A percentile compares a stretch with the other conserved stretches of the same genome.
phyloP scores from a whole-genome alignment of 2,329 filamentous ascomycete species.

The Stachybotrys chlorohalonatus region DNA sequence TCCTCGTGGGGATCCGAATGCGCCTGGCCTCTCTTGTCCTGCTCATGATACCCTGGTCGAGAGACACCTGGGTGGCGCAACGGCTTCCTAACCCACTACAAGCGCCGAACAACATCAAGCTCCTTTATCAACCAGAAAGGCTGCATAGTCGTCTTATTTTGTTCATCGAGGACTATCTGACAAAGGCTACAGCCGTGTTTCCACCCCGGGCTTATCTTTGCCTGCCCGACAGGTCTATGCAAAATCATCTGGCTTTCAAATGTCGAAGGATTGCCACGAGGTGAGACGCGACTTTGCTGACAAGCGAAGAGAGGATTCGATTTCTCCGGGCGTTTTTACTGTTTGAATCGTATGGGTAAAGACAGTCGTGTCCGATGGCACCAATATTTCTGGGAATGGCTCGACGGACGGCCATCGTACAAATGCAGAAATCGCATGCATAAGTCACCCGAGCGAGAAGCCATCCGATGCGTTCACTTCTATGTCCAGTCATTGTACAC shows the following conservation, averaged over 20 bases:
- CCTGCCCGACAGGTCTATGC: not conserved
- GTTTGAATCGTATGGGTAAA: slow-evolving; percentile 4
- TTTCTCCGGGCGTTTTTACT: slow-evolving; percentile 5
- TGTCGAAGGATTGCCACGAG: not conserved
- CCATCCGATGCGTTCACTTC: slow-evolving; percentile 3
- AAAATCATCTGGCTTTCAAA: slow-evolving; percentile 3
- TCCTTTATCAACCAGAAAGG: not conserved
- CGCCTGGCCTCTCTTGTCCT: not conserved
- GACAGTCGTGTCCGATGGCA: no score
- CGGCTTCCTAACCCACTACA: slow-evolving; percentile 4
- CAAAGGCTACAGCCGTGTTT: slow-evolving; percentile 6
- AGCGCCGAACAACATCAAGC: not conserved
- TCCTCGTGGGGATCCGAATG: not conserved
- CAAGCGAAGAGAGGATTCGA: slow-evolving; percentile 1
- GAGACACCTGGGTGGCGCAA: slow-evolving; percentile 2
- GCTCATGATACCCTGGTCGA: not conserved
- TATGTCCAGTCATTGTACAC: slow-evolving; percentile 6
- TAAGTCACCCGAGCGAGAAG: not conserved
- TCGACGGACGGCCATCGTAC: not conserved
- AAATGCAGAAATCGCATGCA: not conserved
- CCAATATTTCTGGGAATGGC: not conserved
- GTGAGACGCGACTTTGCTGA: slow-evolving; percentile 3
- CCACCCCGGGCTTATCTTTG: slow-evolving; percentile 6
- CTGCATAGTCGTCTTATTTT: slow-evolving; percentile 1
- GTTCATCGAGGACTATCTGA: slow-evolving; percentile 8